Percentiles rank a stretch among this genome's conserved stretches.
Conservation (phyloP, 2,329 filamentous ascomycete genomes). For the Arachnopeziza araneosa region DNA sequence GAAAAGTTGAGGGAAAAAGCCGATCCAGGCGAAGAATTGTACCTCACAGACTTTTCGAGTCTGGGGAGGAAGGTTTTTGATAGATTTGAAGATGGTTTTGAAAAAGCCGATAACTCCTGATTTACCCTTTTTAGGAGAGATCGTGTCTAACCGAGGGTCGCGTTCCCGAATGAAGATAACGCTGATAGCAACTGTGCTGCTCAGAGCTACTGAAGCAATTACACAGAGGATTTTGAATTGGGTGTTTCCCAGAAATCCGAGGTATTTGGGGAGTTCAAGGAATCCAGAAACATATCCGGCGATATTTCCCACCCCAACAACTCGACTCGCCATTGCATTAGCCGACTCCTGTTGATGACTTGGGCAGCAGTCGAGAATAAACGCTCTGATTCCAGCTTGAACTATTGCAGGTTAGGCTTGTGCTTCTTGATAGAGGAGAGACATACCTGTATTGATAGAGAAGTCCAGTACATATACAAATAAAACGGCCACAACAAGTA, state of each 20-base stretch:
- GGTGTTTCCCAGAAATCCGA: conserved; percentile 77
- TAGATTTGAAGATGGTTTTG: conserved; percentile 67
- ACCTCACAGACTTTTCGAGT: conserved; percentile 76
- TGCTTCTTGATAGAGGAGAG: background rate
- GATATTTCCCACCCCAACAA: conserved; percentile 85
- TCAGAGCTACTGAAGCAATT: conserved; percentile 72
- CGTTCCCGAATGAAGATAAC: conserved; percentile 67
- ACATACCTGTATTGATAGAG: conserved; percentile 80
- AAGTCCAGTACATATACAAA: conserved; percentile 91
- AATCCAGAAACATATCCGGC: conserved; percentile 85
- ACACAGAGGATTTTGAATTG: conserved; percentile 93
- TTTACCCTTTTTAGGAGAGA: conserved; percentile 50
- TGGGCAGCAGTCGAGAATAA: conserved; percentile 89
- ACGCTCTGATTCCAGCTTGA: conserved; percentile 84
- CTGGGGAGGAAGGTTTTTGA: conserved; percentile 73
- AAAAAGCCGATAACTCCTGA: conserved; percentile 75
- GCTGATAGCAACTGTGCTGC: conserved; percentile 64
- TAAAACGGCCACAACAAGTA: conserved; percentile 75
- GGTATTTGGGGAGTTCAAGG: conserved; percentile 64
- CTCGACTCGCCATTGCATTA: conserved; percentile 88
- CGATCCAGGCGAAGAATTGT: conserved; percentile 85
- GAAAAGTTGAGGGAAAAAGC: conserved; percentile 93
- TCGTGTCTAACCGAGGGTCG: conserved; percentile 69
- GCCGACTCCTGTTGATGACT: conserved; percentile 81
- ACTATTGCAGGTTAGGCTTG: conserved; percentile 42